Base-by-base conservation (phyloP, 2,329 filamentous ascomycete genomes). In the Colletotrichum tropicale region DNA sequence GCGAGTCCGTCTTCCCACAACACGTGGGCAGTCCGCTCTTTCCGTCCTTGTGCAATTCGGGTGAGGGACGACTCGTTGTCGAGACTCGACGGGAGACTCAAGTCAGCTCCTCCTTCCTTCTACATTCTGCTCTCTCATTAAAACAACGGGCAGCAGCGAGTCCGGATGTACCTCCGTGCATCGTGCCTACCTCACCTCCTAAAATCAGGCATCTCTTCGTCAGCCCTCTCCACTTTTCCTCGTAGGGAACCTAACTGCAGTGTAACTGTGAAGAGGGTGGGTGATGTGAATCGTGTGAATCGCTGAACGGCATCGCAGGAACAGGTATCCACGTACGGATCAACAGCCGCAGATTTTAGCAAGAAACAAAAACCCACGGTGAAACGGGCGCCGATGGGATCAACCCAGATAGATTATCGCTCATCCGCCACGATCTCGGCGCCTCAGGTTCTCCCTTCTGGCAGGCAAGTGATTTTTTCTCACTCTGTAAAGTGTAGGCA, bases 181-280 rank as follows among this genome's bases (percentile, higher is more conserved):
- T 30, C 24, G 55, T 30, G 21, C 55, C 24, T 58, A 28, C 55
- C 34, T 16, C 43, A 34, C 56, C 67, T 70, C 61, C 58, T 48
- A 58, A 24, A 52, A 58, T 56, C 28, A 56, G 70, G 66, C 58
- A 58, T n/a, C 58, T 58, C 21, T 70, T 65, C 43, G 65, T 74
- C 61, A n/a, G n/a, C 15, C 62, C 65, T 71, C 67, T 71, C 72
- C 72, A 71, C 67, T 66, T 71, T 66, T 61, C 38, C 66, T 52
- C 34, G 55, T 66, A 36, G 60, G 32, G 52, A 34, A 24, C 8
- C 6, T 7, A 32, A n/a, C 43, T n/a, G 55, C 36, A 38, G 58
- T 55, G 55, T 61, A 34, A 52, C 43, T 24, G n/a, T 52, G 43
- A 52, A 52, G 43, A 52, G 43, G 43, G 43, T 52, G 43, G 43